Evolutionary conservation across 768 basidiomycete genomes (phyloP).

Genomic region (Boletus sp.): DNA sequence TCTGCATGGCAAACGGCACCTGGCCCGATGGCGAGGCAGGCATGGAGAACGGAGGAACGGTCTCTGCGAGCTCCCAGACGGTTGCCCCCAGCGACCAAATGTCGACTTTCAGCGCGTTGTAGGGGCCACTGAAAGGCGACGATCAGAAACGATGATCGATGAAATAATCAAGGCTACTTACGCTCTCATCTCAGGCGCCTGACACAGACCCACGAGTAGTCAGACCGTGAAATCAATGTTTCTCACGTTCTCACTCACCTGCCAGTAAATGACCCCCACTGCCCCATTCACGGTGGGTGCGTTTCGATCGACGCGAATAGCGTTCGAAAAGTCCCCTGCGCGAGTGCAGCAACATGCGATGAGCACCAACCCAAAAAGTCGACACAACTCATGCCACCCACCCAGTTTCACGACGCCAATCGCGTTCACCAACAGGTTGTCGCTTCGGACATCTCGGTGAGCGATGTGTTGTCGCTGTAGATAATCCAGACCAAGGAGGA

Average conservation of each 20-base stretch:
- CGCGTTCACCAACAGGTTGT: slow-evolving; percentile 73
- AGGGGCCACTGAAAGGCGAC: slow-evolving; percentile 49
- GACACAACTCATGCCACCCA: slow-evolving; percentile 33
- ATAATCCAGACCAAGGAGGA: slow-evolving; percentile 63
- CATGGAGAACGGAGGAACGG: slow-evolving; percentile 69
- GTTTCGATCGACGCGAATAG: slow-evolving; percentile 56
- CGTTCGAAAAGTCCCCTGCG: slow-evolving; percentile 79
- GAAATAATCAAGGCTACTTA: slow-evolving; percentile 34
- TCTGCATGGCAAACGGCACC: slow-evolving; percentile 37
- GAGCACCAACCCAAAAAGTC: neutral
- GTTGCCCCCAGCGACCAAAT: slow-evolving; percentile 84
- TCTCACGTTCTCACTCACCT: slow-evolving; percentile 41
- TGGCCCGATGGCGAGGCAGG: slow-evolving; percentile 21
- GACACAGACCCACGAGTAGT: neutral
- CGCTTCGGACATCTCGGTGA: slow-evolving; percentile 82
- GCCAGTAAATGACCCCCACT: slow-evolving; percentile 80
- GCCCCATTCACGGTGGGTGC: slow-evolving; percentile 52
- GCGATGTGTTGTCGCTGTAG: slow-evolving; percentile 66
- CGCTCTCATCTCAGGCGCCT: slow-evolving; percentile 77
- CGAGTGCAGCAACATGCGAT: neutral
- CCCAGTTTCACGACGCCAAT: slow-evolving; percentile 73
- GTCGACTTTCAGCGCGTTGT: slow-evolving; percentile 74
- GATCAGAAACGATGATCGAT: slow-evolving; percentile 3
- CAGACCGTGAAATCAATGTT: neutral
- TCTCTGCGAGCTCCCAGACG: slow-evolving; percentile 78